Evolutionary conservation across 1,284 basidiomycete genomes (phyloP).

Genomic region (Tilletia horrida): DNA sequence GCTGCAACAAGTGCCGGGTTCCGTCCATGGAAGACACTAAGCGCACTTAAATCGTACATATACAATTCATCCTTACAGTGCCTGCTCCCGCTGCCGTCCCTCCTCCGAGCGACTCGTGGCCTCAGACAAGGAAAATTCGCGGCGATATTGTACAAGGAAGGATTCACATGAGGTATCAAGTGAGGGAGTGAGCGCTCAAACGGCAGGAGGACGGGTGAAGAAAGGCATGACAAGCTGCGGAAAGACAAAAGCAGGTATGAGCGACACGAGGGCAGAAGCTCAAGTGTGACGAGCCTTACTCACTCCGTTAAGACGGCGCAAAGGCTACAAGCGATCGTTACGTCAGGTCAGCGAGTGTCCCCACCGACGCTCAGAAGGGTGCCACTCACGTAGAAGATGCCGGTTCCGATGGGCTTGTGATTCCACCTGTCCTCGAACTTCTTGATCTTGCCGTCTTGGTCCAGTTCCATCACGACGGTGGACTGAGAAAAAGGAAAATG

Average conservation of each 20-base stretch:
- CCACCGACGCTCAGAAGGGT: neutral
- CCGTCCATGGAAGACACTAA: too few relatives aligned
- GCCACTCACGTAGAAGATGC: slow-evolving; percentile 19
- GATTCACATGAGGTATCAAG: neutral
- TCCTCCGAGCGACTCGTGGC: neutral
- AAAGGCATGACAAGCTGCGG: slow-evolving; percentile 20
- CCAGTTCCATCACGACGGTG: slow-evolving; percentile 65
- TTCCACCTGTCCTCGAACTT: slow-evolving; percentile 66
- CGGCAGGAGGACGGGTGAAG: slow-evolving; percentile 11
- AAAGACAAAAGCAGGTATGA: neutral
- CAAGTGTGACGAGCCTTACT: neutral
- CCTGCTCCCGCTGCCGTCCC: neutral
- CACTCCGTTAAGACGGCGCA: slow-evolving; percentile 20
- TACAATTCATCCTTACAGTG: too few relatives aligned
- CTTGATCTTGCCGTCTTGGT: slow-evolving; percentile 64
- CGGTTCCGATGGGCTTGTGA: slow-evolving; percentile 24
- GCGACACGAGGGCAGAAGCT: neutral
- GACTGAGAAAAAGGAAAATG: slow-evolving; percentile 51
- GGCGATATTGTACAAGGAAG: neutral
- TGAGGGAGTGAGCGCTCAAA: neutral
- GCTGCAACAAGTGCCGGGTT: too few relatives aligned
- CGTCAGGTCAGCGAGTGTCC: neutral
- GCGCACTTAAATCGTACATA: too few relatives aligned
- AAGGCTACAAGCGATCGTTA: neutral
- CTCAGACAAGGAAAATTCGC: neutral